Evolutionary conservation across 2,329 filamentous ascomycete species (phyloP).

Genomic region (Xylaria digitata): DNA sequence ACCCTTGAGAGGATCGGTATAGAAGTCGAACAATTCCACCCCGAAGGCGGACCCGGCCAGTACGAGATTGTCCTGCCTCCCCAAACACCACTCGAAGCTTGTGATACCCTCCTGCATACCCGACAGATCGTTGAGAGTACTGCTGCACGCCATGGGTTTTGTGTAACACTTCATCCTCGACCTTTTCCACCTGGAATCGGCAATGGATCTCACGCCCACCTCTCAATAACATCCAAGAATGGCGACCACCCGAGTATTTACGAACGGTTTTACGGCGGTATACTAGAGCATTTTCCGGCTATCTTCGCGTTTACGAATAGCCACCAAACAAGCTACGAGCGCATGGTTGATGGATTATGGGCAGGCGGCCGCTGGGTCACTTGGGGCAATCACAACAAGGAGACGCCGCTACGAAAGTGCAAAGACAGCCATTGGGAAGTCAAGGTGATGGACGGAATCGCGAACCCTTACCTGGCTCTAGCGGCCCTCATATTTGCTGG

Average conservation of each 20-base stretch:
- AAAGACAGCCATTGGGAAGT: conserved; percentile 79
- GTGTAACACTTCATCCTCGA: conserved; percentile 79
- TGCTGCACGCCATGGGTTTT: conserved; percentile 70
- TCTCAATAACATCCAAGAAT: conserved; percentile 68
- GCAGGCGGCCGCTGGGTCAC: conserved; percentile 81
- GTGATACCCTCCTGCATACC: conserved; percentile 77
- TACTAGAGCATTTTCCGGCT: conserved; percentile 73
- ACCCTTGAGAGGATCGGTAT: conserved; percentile 72
- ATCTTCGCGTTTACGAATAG: conserved; percentile 77
- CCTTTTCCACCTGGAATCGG: conserved; percentile 69
- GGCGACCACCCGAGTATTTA: conserved; percentile 59
- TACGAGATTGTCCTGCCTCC: conserved; percentile 81
- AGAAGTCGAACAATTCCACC: conserved; percentile 76
- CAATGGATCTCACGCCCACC: conserved; percentile 76
- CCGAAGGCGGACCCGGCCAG: conserved; percentile 78
- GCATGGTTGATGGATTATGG: conserved; percentile 77
- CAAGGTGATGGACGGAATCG: conserved; percentile 80
- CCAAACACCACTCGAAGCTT: conserved; percentile 70
- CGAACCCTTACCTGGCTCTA: conserved; percentile 80
- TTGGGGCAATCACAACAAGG: conserved; percentile 86
- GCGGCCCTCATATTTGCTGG: conserved; percentile 71
- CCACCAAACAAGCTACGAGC: conserved; percentile 74
- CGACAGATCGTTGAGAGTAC: conserved; percentile 75
- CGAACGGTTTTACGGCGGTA: conserved; percentile 76
- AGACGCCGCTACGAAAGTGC: conserved; percentile 77